A percentile compares a stretch with the other conserved stretches of the same genome.
phyloP scores from a whole-genome alignment of 768 basidiomycete species.

The Leccinum variicolor region DNA sequence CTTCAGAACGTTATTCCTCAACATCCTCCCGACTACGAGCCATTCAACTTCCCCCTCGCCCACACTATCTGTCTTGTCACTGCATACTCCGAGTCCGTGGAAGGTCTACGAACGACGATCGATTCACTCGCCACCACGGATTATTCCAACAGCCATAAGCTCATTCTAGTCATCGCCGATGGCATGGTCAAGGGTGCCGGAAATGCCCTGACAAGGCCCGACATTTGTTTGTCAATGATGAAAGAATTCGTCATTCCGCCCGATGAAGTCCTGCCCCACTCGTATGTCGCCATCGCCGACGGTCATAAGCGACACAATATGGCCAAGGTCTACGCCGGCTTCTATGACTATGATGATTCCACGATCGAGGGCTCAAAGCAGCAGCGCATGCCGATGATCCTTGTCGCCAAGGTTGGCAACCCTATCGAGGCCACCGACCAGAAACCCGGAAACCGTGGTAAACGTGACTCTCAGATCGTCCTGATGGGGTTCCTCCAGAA shows the following conservation, averaged over 20 bases:
- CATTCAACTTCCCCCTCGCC: constrained; percentile 92
- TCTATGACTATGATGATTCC: constrained; percentile 90
- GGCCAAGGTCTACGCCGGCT: constrained; percentile 98
- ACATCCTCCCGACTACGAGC: constrained; percentile 86
- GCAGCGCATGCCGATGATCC: constrained; percentile 92
- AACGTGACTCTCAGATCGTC: constrained; percentile 97
- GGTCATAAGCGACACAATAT: constrained; percentile 99
- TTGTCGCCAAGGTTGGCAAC: constrained; percentile 96
- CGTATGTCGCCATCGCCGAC: constrained; percentile 97
- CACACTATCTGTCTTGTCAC: constrained; percentile 97
- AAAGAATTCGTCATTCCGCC: constrained; percentile 82
- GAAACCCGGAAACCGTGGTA: constrained; percentile 98
- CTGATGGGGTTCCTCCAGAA: constrained; percentile 98
- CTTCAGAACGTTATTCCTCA: constrained; percentile 88
- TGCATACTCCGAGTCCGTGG: constrained; percentile 95
- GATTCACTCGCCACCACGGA: constrained; percentile 98
- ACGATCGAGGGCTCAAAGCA: constrained; percentile 91
- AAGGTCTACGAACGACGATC: constrained; percentile 95
- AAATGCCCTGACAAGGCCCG: constrained; percentile 85
- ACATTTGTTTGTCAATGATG: constrained; percentile 96
- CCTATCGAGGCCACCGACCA: constrained; percentile 82
- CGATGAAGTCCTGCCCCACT: constrained; percentile 87
- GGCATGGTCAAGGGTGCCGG: constrained; percentile 98
- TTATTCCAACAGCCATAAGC: constrained; percentile 96
- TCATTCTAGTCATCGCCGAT: constrained; percentile 94